phyloP scores from a whole-genome alignment of 139 green algal species.

The Raphidocelis subcapitata region DNA sequence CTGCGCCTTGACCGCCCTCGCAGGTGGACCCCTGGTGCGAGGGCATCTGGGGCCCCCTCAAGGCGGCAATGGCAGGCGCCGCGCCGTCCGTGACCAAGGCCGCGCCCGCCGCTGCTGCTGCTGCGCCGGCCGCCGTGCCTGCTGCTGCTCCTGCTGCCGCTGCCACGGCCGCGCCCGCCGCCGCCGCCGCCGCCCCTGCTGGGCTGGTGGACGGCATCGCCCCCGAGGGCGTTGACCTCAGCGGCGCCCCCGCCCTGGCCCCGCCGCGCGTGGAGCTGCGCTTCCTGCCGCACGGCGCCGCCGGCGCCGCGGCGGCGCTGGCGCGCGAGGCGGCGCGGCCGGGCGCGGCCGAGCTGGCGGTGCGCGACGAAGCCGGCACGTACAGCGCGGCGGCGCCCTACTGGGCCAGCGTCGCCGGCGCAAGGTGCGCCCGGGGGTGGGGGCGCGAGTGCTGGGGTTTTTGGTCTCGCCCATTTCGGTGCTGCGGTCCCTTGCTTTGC shows the following conservation, averaged over 20 bases:
- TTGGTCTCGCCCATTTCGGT: too few relatives aligned
- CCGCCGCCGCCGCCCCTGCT: background rate
- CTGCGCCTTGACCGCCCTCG: too few relatives aligned
- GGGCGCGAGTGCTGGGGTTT: too few relatives aligned
- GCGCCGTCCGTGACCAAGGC: too few relatives aligned
- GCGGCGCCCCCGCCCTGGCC: slow-evolving; percentile 68
- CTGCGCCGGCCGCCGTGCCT: background rate
- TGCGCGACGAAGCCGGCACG: slow-evolving; percentile 45
- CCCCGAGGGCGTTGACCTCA: slow-evolving; percentile 45
- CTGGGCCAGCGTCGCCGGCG: slow-evolving; percentile 51
- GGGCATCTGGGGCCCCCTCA: background rate
- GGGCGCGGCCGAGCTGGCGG: slow-evolving; percentile 28
- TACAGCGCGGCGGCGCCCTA: slow-evolving; percentile 69
- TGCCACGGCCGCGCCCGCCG: background rate
- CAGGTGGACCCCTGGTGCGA: slow-evolving; percentile 28
- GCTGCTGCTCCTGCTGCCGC: background rate
- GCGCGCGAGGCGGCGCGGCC: slow-evolving; percentile 26
- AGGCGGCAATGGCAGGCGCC: background rate
- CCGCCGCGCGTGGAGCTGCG: slow-evolving; percentile 44
- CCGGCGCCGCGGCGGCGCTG: background rate
- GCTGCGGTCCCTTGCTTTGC: too few relatives aligned
- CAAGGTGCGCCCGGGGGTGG: slow-evolving; percentile 44
- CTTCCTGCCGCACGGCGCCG: too few relatives aligned
- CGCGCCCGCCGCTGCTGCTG: background rate
- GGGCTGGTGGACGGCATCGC: slow-evolving; percentile 37